Percentiles rank a stretch among this genome's conserved stretches.
phyloP scores from a whole-genome alignment of 106 monocot genomes.

The Platanthera guangdongensis region DNA sequence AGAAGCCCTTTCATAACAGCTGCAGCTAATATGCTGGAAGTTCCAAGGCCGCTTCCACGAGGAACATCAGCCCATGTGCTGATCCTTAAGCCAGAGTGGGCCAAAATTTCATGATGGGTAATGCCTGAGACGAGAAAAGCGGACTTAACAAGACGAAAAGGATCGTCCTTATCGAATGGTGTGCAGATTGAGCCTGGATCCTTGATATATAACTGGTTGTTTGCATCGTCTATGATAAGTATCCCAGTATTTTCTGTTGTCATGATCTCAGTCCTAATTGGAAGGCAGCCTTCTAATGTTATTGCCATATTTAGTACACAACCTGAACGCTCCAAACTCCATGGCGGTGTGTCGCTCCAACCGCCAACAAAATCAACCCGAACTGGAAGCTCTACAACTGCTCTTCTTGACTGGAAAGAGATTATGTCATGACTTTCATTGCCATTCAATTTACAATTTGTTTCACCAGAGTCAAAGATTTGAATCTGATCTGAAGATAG shows the following conservation, averaged over 20 bases:
- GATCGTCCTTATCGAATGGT: constrained; percentile 68
- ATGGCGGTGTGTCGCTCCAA: constrained; percentile 99
- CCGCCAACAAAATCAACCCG: constrained; percentile 94
- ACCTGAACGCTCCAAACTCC: constrained; percentile 88
- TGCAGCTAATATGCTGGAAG: constrained; percentile 92
- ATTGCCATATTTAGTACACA: constrained; percentile 98
- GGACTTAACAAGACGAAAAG: constrained; percentile 87
- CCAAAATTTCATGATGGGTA: constrained; percentile 31
- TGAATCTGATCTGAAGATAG: constrained; percentile 25
- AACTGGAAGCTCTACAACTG: constrained; percentile 64
- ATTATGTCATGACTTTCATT: not conserved
- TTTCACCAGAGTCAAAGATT: not conserved
- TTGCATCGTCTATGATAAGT: constrained; percentile 63
- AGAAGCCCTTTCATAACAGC: constrained; percentile 91
- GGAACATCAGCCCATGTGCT: constrained; percentile 83
- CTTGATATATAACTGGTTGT: constrained; percentile 47
- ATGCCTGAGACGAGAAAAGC: constrained; percentile 71
- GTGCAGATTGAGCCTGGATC: constrained; percentile 42
- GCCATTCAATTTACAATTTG: constrained; percentile 12
- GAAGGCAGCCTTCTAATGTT: constrained; percentile 54
- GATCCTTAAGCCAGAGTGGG: constrained; percentile 44
- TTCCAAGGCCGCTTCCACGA: constrained; percentile 93
- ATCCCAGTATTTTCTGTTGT: constrained; percentile 49
- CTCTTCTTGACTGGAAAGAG: constrained; percentile 28
- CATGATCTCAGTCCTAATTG: constrained; percentile 48